These are phyloP conservation scores for Linnemannia zychae DNA, from an alignment of 192 early-diverging fungal genomes.

Conservation along the genomic window DNA sequence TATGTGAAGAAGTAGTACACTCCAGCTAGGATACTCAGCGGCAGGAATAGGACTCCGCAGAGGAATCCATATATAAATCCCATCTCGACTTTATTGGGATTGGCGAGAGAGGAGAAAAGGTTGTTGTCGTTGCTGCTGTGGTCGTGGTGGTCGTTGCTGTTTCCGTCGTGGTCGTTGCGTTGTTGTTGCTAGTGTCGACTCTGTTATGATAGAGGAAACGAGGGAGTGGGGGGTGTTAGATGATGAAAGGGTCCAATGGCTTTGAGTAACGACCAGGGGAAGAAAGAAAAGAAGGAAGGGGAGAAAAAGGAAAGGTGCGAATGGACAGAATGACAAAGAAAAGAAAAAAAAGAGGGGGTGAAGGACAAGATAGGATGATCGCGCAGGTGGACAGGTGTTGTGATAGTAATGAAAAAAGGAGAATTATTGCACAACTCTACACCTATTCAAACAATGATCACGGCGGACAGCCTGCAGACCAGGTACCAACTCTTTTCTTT, in stretches of 20 bases:
- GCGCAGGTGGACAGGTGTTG: constrained; percentile 3
- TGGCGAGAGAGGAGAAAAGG: not conserved
- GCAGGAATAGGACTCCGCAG: constrained; percentile 43
- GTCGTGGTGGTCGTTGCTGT: not conserved
- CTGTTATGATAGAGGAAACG: not conserved
- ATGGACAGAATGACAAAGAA: constrained; percentile 4
- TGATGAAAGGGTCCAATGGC: not conserved
- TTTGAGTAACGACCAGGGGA: not conserved
- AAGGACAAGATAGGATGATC: not conserved
- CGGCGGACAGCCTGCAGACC: not conserved
- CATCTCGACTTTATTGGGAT: constrained; percentile 10
- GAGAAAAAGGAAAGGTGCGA: not conserved
- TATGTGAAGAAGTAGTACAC: constrained; percentile 49
- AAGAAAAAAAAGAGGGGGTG: not conserved
- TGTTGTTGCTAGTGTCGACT: not conserved
- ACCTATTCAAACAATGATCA: not conserved
- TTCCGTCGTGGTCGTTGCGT: not conserved
- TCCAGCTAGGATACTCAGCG: constrained; percentile 25
- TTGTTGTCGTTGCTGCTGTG: not conserved
- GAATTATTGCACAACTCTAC: not conserved
- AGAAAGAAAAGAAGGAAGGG: not conserved
- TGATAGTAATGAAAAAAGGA: not conserved
- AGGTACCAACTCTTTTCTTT: not conserved
- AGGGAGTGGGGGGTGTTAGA: not conserved
- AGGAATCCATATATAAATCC: constrained; percentile 48